These are phyloP conservation scores for Calonectria pauciramosa DNA, from an alignment of 2,329 filamentous ascomycete species.

Conservation along the genomic window DNA sequence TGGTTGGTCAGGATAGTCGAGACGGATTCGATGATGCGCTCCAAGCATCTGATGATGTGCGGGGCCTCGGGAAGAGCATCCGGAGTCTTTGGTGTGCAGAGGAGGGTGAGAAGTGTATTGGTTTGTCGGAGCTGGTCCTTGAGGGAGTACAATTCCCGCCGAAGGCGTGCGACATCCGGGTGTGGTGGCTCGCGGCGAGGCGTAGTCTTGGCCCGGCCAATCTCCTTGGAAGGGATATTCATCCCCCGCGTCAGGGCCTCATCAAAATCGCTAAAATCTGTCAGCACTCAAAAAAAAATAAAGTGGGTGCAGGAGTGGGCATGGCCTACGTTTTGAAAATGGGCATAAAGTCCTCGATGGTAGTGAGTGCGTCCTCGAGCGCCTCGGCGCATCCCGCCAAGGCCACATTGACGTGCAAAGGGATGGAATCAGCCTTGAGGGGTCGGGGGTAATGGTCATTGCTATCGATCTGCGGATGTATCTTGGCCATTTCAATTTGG, in stretches of 20 bases:
- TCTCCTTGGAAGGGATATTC: constrained; percentile 15
- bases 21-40: constrained; percentile 26
- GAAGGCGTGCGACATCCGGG: constrained; percentile 31
- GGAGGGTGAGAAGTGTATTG: constrained; percentile 8
- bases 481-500: background rate
- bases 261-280: constrained; percentile 35
- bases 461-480: background rate
- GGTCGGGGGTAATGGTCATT: background rate
- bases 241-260: constrained; percentile 34
- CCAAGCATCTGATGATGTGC: background rate
- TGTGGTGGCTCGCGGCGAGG: constrained; percentile 17
- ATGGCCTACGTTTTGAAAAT: constrained; percentile 38
- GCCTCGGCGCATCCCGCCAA: constrained; percentile 21
- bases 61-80: background rate
- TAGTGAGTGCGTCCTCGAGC: constrained; percentile 16
- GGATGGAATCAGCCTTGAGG: constrained; percentile 14
- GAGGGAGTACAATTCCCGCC: constrained; percentile 34
- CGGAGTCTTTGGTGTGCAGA: background rate
- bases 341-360: constrained; percentile 31
- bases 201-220: accelerated
- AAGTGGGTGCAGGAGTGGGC: accelerated
- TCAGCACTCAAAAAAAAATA: background rate
- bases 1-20: constrained; percentile 41
- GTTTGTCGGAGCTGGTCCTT: constrained; percentile 35
- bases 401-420: constrained; percentile 20